Base-by-base conservation (phyloP, 768 basidiomycete genomes). In the Astraeus odoratus region DNA sequence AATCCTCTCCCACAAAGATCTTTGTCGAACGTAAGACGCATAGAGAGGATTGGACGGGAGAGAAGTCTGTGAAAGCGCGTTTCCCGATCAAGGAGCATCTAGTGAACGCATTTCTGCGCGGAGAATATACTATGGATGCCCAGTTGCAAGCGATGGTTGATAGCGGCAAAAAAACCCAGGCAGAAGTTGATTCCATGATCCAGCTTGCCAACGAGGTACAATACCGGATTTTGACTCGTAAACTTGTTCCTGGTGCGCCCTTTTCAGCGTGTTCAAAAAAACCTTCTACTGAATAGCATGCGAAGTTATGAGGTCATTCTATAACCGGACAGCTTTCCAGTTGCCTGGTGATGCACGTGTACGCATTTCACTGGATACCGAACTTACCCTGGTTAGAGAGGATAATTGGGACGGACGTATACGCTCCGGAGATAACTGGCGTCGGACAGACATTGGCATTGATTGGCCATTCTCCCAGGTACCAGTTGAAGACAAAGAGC, bases 41-140 rank as follows among this genome's bases (percentile, higher is more conserved):
- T 61, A 80, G 93, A 44, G 96, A 99, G 66, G 96, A 99, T 59
- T 99, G 96, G 96, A 98, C 95, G 1, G 96, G 96, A 26, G 95
- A 99, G 65, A 97, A 97, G 66, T 93, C 90, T 8, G 94, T 98
- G 60, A 99, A 97, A 66, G 88, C 93, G 12, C 86, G 94, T 9
- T 97, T 98, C 69, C 81, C 89, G 3, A 83, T 99, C 63, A 93
- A 95, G 60, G 95, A 97, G 60, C 81, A 91, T 50, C 79, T 87
- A 37, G 83, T 98, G 54, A 95, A 97, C 58, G 82, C 86, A 13
- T 99, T 92, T 72, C 66, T 96, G 31, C 72, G 75, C 18, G 96
- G 96, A 15, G 83, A 90, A 58, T 86, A 96, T 65, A 95, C 81
- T 23, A 86, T 96, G 75, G 94, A 97, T 58, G 86, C 73, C 31